Conservation (phyloP, 371 early-diverging fungal species). For the Chytridium lagenaria region DNA sequence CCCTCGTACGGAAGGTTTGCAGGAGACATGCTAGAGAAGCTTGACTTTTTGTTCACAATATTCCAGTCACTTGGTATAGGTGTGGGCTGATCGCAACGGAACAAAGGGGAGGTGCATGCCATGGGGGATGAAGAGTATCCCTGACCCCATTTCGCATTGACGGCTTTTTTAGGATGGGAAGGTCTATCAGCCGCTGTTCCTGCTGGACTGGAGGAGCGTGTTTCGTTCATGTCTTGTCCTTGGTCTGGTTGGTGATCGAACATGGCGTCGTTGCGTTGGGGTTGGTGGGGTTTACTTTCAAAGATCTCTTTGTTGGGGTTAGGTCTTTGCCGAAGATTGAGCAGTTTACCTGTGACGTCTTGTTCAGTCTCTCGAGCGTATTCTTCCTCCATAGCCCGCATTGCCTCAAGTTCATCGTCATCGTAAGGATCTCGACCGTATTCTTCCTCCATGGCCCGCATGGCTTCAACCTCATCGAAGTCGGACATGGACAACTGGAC, state of each 20-base stretch:
- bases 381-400: conserved; percentile 1
- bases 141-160: neutral
- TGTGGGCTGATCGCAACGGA: conserved; percentile 39
- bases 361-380: neutral
- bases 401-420: conserved; percentile 6
- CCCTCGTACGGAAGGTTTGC: no score
- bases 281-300: neutral
- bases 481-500: neutral
- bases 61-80: conserved; percentile 43
- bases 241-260: neutral
- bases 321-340: neutral
- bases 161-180: neutral
- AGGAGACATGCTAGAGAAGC: neutral
- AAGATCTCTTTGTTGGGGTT: neutral
- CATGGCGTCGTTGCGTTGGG: neutral
- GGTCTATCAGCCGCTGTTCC: no score
- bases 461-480: conserved; percentile 16
- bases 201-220: neutral
- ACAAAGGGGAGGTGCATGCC: conserved; percentile 35
- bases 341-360: neutral
- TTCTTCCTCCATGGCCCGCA: conserved; percentile 21
- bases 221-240: no score
- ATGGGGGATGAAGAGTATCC: conserved; percentile 43
- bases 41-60: conserved; percentile 9
- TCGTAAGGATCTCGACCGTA: neutral